These are phyloP conservation scores for Tephrocybe sp. DNA, from an alignment of 768 basidiomycete genomes.

Conservation along the genomic window DNA sequence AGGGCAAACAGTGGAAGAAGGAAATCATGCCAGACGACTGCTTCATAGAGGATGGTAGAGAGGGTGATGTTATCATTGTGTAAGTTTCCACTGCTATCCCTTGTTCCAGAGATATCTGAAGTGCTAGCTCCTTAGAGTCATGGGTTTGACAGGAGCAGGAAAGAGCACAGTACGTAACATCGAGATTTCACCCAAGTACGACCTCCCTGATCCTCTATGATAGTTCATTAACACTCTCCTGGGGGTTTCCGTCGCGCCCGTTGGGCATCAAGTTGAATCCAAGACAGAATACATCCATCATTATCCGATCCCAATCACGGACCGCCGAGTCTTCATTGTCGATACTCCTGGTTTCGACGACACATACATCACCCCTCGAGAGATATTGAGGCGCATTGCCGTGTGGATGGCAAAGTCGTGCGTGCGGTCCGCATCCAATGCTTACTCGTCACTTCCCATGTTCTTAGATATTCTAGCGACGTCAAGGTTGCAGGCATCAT, in stretches of 20 bases:
- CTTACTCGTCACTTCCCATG: background rate
- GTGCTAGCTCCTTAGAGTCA: slow-evolving; percentile 1
- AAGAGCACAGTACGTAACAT: slow-evolving; percentile 11
- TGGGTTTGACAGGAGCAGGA: slow-evolving; percentile 8
- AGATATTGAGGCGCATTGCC: slow-evolving; percentile 16
- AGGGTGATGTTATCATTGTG: slow-evolving; percentile 7
- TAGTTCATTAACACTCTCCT: slow-evolving; percentile 12
- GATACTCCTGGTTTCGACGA: slow-evolving; percentile 21
- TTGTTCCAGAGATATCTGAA: background rate
- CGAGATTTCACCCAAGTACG: background rate
- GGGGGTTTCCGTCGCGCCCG: background rate
- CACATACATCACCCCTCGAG: slow-evolving; percentile 2
- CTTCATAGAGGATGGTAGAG: slow-evolving; percentile 5
- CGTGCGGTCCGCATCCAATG: background rate
- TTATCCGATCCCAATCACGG: background rate
- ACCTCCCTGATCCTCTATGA: background rate
- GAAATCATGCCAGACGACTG: slow-evolving; percentile 1
- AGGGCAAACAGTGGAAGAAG: slow-evolving; percentile 2
- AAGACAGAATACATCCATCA: slow-evolving; percentile 6
- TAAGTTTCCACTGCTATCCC: background rate
- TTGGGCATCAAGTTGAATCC: slow-evolving; percentile 9
- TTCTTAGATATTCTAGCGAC: slow-evolving; percentile 7
- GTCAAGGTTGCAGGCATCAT: slow-evolving; percentile 12
- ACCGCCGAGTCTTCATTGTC: slow-evolving; percentile 11
- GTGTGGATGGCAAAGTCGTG: slow-evolving; percentile 15